These are phyloP conservation scores for Herpetomonas samuelpessoai DNA, from an alignment of 208 protist genomes.

Conservation along the genomic window DNA sequence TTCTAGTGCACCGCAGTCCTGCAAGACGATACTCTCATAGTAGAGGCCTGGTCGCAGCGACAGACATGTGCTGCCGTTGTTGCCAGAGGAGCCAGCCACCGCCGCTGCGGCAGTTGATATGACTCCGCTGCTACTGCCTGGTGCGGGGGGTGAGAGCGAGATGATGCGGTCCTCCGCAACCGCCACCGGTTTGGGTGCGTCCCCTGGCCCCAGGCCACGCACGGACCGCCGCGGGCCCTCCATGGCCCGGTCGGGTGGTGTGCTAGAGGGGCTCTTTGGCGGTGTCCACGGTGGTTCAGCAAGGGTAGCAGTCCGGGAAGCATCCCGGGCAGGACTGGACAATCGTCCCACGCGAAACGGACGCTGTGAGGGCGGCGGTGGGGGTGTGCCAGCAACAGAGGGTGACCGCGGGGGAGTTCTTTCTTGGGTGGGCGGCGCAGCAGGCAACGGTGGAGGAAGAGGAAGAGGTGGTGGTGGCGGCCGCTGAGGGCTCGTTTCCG, in stretches of 20 bases:
- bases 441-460: background rate
- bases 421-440: background rate
- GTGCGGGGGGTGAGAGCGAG: background rate
- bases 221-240: too few relatives aligned
- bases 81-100: background rate
- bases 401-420: too few relatives aligned
- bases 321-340: too few relatives aligned
- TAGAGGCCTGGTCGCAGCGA: slow-evolving; percentile 62
- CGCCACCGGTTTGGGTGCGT: background rate
- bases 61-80: slow-evolving; percentile 25
- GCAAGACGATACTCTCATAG: slow-evolving; percentile 40
- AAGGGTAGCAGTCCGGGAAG: too few relatives aligned
- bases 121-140: background rate
- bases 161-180: background rate
- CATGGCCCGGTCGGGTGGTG: background rate
- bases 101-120: slow-evolving; percentile 4
- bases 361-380: too few relatives aligned
- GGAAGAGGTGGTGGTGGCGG: too few relatives aligned
- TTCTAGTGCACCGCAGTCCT: slow-evolving; percentile 32
- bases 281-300: background rate
- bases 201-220: too few relatives aligned
- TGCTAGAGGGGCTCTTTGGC: background rate
- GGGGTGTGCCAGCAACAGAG: too few relatives aligned
- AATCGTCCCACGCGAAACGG: background rate
- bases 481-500: background rate